phyloP scores from a whole-genome alignment of 2,329 filamentous ascomycete species.

The Aureobasidium mangrovei region DNA sequence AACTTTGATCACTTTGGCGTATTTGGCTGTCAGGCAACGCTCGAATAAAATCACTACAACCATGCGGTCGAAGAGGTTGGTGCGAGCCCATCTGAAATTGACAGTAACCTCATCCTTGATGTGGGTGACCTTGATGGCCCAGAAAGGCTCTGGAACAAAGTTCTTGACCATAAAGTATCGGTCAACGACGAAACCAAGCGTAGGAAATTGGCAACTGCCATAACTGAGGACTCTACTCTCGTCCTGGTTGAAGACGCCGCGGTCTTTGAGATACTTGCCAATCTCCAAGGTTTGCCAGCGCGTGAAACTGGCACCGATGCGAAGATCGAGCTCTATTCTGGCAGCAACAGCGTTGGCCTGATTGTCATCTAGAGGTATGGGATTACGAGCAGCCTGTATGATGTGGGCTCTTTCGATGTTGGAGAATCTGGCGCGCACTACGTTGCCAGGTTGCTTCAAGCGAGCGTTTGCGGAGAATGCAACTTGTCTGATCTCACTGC shows the following conservation, averaged over 20 bases:
- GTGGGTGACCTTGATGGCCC: slow-evolving; percentile 81
- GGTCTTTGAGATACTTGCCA: background rate
- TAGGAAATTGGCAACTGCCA: slow-evolving; percentile 87
- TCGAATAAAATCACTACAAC: slow-evolving; percentile 76
- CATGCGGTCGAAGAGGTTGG: slow-evolving; percentile 80
- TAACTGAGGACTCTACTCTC: slow-evolving; percentile 41
- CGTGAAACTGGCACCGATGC: slow-evolving; percentile 89
- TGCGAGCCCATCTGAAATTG: slow-evolving; percentile 73
- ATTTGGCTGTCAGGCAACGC: slow-evolving; percentile 66
- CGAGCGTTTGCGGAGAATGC: slow-evolving; percentile 63
- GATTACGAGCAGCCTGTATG: slow-evolving; percentile 67
- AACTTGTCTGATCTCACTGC: slow-evolving; percentile 76
- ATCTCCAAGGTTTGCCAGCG: slow-evolving; percentile 63
- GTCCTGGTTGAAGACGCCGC: slow-evolving; percentile 28
- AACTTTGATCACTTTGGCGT: slow-evolving; percentile 73
- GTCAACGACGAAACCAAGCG: slow-evolving; percentile 92
- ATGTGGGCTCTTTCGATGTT: slow-evolving; percentile 95
- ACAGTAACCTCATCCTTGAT: slow-evolving; percentile 68
- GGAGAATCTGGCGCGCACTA: slow-evolving; percentile 85
- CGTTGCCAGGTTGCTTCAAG: slow-evolving; percentile 47
- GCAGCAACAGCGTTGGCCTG: slow-evolving; percentile 83
- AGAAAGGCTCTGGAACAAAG: slow-evolving; percentile 87
- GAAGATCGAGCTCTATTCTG: slow-evolving; percentile 83
- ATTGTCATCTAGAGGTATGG: slow-evolving; percentile 69
- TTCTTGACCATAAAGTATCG: slow-evolving; percentile 89